A percentile compares a stretch with the other conserved stretches of the same genome.
These are phyloP conservation scores for Sphaerulina populicola DNA, from an alignment of 2,329 filamentous ascomycete species.

Conservation along the genomic window DNA sequence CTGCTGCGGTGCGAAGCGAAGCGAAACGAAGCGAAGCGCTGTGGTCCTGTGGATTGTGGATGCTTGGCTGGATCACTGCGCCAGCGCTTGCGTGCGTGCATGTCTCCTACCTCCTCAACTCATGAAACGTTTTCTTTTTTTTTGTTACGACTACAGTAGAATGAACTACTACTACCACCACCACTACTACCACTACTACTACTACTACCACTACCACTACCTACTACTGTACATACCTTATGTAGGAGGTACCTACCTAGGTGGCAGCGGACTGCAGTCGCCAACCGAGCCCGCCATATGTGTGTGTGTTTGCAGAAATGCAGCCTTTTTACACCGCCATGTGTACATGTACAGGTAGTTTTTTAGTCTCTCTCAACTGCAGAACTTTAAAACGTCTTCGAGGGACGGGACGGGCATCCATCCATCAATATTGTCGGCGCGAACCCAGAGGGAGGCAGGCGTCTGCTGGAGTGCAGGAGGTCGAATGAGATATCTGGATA, in stretches of 20 bases:
- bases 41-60: too few species aligned
- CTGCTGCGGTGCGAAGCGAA: neutral
- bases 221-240: too few species aligned
- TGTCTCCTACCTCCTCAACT: too few species aligned
- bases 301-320: neutral
- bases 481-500: neutral
- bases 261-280: neutral
- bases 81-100: too few species aligned
- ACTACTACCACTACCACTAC: too few species aligned
- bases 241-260: too few species aligned
- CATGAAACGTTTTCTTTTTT: too few species aligned
- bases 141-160: too few species aligned
- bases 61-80: too few species aligned
- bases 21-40: neutral
- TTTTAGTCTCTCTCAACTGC: slow-evolving; percentile 13
- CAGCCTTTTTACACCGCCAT: slow-evolving; percentile 4
- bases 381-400: slow-evolving; percentile 2
- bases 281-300: neutral
- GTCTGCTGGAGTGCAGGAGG: slow-evolving; percentile 1
- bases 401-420: too few species aligned
- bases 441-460: slow-evolving; percentile 1
- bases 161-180: neutral
- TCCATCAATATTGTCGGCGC: slow-evolving; percentile 4
- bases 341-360: too few species aligned
- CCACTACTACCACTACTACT: too few species aligned